These are phyloP conservation scores for Kwoniella europaea DNA, from an alignment of 768 basidiomycete genomes.

Conservation along the genomic window DNA sequence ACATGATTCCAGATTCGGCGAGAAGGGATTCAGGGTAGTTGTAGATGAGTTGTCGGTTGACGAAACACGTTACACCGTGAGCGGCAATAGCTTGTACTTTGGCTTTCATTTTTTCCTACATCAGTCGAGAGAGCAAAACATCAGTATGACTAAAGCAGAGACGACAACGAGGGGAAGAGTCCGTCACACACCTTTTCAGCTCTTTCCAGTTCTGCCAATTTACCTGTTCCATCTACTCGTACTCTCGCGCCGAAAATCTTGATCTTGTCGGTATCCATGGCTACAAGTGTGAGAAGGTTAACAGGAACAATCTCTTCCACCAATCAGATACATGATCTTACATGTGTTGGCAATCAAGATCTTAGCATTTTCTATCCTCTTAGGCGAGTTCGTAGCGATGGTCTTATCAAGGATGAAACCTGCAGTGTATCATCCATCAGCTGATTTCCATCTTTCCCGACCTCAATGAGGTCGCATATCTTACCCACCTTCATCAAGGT, in stretches of 20 bases:
- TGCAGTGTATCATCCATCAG: constrained; percentile 48
- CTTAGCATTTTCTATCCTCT: constrained; percentile 90
- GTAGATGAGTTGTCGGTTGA: constrained; percentile 98
- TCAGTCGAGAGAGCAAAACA: not conserved
- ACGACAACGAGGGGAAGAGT: no score
- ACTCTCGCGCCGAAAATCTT: constrained; percentile 97
- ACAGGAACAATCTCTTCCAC: no score
- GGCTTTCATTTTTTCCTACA: constrained; percentile 97
- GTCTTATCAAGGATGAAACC: constrained; percentile 98
- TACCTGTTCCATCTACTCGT: constrained; percentile 93
- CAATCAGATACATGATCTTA: no score
- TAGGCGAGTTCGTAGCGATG: constrained; percentile 92
- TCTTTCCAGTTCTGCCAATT: constrained; percentile 95
- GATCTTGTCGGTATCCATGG: constrained; percentile 99
- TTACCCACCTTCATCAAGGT: constrained; percentile 85
- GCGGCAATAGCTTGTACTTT: constrained; percentile 93
- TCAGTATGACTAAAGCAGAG: no score
- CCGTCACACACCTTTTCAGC: no score
- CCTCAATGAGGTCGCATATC: no score
- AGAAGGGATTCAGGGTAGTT: constrained; percentile 97
- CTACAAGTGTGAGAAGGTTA: constrained; percentile 60
- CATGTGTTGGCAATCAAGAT: constrained; percentile 99
- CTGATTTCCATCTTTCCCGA: not conserved
- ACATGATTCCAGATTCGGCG: constrained; percentile 92
- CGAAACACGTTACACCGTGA: constrained; percentile 95